Evolutionary conservation across 768 basidiomycete species (phyloP).

Genomic region (Mycena belliarum): DNA sequence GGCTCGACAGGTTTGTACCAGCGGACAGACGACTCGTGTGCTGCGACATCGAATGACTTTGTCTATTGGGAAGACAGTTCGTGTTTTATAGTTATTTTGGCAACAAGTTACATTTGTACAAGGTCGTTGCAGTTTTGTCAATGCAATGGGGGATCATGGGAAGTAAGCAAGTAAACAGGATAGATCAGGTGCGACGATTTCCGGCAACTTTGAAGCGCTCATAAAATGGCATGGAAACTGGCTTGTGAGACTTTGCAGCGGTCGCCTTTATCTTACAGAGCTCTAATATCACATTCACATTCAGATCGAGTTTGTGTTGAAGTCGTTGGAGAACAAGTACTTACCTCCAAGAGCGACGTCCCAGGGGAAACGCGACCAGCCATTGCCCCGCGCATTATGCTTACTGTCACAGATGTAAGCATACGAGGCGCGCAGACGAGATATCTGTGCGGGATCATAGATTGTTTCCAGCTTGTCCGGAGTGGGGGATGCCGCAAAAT

Average conservation of each 20-base stretch:
- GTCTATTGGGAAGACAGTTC: constrained; percentile 21
- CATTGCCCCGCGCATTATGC: not conserved
- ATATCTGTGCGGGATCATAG: constrained; percentile 31
- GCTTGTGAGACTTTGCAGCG: constrained; percentile 41
- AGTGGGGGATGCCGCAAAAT: constrained; percentile 38
- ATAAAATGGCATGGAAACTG: constrained; percentile 43
- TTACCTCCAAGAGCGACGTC: constrained; percentile 46
- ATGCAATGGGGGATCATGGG: too few species aligned
- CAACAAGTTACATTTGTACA: too few species aligned
- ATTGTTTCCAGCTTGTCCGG: constrained; percentile 28
- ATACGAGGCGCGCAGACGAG: constrained; percentile 48
- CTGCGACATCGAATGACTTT: constrained; percentile 14
- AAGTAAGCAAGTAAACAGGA: too few species aligned
- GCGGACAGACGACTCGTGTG: constrained; percentile 16
- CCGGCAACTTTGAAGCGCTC: constrained; percentile 33
- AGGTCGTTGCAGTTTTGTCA: too few species aligned
- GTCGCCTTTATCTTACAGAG: constrained; percentile 52
- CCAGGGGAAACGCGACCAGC: constrained; percentile 50
- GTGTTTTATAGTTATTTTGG: too few species aligned
- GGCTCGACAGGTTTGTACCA: constrained; percentile 11
- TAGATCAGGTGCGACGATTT: not conserved
- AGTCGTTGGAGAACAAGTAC: too few species aligned
- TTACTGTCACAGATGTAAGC: constrained; percentile 43
- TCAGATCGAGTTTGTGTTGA: not conserved
- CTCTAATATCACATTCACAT: constrained; percentile 18